Evolutionary conservation across 495 filamentous ascomycete species (phyloP).

Genomic region (Patellaria atrata): DNA sequence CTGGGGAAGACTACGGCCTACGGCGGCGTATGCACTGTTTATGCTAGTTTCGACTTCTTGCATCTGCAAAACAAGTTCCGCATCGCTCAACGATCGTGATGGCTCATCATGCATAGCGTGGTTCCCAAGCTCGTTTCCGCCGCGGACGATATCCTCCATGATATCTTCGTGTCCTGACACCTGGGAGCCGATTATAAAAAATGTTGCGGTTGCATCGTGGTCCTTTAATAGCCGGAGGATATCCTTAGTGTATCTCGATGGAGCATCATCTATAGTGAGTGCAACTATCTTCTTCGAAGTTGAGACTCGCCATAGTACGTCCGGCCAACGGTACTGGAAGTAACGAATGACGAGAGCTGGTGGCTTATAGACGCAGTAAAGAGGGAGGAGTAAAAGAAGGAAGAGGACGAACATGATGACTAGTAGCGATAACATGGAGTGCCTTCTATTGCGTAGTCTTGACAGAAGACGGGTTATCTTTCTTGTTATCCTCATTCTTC

Average conservation of each 20-base stretch:
- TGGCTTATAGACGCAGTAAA: constrained; percentile 62
- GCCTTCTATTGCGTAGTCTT: too few relatives aligned
- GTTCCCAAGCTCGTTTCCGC: constrained; percentile 62
- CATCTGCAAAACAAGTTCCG: constrained; percentile 27
- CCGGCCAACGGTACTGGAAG: constrained; percentile 54
- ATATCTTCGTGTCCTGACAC: constrained; percentile 44
- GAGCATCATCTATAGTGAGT: constrained; percentile 74
- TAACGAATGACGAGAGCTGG: constrained; percentile 49
- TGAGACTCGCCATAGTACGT: constrained; percentile 56
- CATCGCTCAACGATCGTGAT: constrained; percentile 30
- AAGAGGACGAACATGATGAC: constrained; percentile 34
- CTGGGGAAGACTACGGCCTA: constrained; percentile 23
- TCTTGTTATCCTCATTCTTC: too few relatives aligned
- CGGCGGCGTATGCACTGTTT: constrained; percentile 36
- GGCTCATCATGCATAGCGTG: constrained; percentile 80
- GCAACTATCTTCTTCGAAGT: constrained; percentile 48
- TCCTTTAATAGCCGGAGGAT: constrained; percentile 50
- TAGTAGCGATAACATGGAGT: constrained; percentile 37
- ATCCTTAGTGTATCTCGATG: constrained; percentile 53
- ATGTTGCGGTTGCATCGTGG: constrained; percentile 28
- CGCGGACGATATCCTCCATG: constrained; percentile 44
- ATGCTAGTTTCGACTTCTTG: constrained; percentile 35
- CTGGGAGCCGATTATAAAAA: constrained; percentile 49
- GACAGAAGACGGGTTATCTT: too few relatives aligned
- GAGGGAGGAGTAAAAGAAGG: constrained; percentile 44